Percentiles rank a stretch among this genome's conserved stretches.
Evolutionary conservation across 352 stramenopile species (phyloP).

Genomic region (Globisporangium nagaii): DNA sequence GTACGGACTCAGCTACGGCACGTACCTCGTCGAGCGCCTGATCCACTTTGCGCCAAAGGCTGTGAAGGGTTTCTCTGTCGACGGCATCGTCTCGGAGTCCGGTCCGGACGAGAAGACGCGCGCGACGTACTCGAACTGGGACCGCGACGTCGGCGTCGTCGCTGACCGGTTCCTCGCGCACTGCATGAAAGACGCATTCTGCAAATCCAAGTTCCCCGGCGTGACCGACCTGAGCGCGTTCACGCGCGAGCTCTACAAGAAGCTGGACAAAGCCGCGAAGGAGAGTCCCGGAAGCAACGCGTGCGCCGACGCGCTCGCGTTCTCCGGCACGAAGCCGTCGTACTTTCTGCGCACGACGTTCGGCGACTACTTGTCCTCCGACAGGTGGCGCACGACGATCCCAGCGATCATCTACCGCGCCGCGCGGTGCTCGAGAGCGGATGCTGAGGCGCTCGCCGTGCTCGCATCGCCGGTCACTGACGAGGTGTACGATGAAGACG

Average conservation of each 20-base stretch:
- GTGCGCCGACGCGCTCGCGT: constrained; percentile 41
- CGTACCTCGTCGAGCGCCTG: constrained; percentile 59
- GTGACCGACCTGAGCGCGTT: constrained; percentile 43
- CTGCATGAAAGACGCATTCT: constrained; percentile 56
- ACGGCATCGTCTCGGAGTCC: constrained; percentile 64
- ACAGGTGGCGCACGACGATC: constrained; percentile 30
- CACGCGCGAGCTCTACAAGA: constrained; percentile 41
- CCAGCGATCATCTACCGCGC: constrained; percentile 55
- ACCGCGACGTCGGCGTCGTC: constrained; percentile 63
- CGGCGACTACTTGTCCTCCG: constrained; percentile 52
- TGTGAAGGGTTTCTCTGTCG: constrained; percentile 47
- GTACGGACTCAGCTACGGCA: constrained; percentile 79
- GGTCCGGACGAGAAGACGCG: constrained; percentile 41
- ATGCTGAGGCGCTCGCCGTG: constrained; percentile 32
- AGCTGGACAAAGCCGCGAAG: constrained; percentile 41
- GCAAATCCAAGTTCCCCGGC: constrained; percentile 54
- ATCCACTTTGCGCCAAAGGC: constrained; percentile 44
- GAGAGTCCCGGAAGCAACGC: constrained; percentile 31
- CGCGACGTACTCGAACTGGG: constrained; percentile 79
- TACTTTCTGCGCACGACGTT: constrained; percentile 67
- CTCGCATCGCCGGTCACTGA: constrained; percentile 16
- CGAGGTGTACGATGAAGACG: constrained; percentile 24
- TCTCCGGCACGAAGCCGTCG: constrained; percentile 38
- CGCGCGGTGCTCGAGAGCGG: constrained; percentile 27
- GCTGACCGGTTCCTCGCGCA: constrained; percentile 46